Base-by-base conservation (phyloP, 2,329 filamentous ascomycete species). In the Fusarium kyushuense region DNA sequence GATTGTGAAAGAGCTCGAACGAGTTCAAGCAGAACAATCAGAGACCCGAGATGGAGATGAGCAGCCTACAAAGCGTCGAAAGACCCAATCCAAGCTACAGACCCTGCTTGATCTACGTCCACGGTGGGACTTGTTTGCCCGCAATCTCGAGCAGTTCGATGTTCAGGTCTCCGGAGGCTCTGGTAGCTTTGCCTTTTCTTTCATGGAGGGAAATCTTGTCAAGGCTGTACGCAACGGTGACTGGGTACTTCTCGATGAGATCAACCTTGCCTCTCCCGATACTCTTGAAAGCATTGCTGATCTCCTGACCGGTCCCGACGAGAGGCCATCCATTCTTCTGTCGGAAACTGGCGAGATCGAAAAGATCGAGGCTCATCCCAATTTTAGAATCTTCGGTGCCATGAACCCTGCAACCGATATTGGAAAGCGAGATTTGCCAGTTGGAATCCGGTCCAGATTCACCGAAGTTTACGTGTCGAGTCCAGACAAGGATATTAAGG, bases 331-430 rank as follows among this genome's bases (percentile, higher is more conserved):
- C 0, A 89, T 99, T 45, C 82, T 99, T 6, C 85, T 99, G 10
- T 94, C 94, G 0, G 96, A 99, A 80, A 96, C 94, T 38, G 96
- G 96, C 36, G 94, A 96, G 71, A 93, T 97, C 42, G 93, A 98
- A 78, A 89, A 94, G 68, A 90, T 99, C 35, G 86, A 90, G 63
- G 96, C 94, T 1, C 95, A 99, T 78, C 90, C 93, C 0, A 90
- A 97, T 68, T 99, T 99, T 78, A 90, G 96, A 38, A 92, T 99
- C 16, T 99, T 99, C 76, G 96, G 93, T 52, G 96, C 96, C 29
- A 99, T 99, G 96, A 99, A 99, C 75, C 96, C 96, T 30, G 96
- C 96, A 7, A 99, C 96, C 5, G 96, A 99, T 81, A 90, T 97
- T 57, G 96, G 96, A 63, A 99, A 99, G 80, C 90, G 95, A 57